A percentile compares a stretch with the other conserved stretches of the same genome.
Evolutionary conservation across 2,329 filamentous ascomycete species (phyloP).

Genomic region (Spiromastix sp.): DNA sequence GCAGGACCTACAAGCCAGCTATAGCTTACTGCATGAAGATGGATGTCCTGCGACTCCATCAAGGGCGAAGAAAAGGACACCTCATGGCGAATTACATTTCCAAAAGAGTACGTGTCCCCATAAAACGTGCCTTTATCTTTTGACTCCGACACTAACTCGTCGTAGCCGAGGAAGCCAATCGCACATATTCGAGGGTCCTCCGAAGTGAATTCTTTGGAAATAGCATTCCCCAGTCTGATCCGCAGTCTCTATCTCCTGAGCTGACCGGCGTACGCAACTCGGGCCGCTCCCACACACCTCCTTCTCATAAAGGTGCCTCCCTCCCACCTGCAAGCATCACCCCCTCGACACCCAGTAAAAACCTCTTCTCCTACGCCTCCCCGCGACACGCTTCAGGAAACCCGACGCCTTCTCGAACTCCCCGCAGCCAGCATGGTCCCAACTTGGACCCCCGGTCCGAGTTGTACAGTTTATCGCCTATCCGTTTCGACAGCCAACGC

Average conservation of each 20-base stretch:
- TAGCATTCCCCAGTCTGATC: slow-evolving; percentile 71
- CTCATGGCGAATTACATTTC: slow-evolving; percentile 85
- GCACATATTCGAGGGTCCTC: slow-evolving; percentile 78
- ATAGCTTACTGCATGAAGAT: slow-evolving; percentile 83
- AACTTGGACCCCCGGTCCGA: slow-evolving; percentile 86
- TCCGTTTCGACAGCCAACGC: slow-evolving; percentile 83
- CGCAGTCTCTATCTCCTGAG: slow-evolving; percentile 53
- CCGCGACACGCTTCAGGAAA: slow-evolving; percentile 66
- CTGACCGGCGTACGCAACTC: slow-evolving; percentile 50
- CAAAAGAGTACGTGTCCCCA: slow-evolving; percentile 63
- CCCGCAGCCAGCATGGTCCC: slow-evolving; percentile 74
- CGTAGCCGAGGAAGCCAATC: slow-evolving; percentile 81
- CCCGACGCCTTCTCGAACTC: slow-evolving; percentile 79
- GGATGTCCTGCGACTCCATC: slow-evolving; percentile 87
- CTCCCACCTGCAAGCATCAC: slow-evolving; percentile 66
- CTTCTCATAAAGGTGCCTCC: slow-evolving; percentile 50
- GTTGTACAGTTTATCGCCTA: slow-evolving; percentile 89
- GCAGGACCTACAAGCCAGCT: slow-evolving; percentile 87
- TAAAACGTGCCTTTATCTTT: not conserved
- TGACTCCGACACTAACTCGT: slow-evolving; percentile 3
- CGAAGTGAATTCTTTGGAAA: slow-evolving; percentile 87
- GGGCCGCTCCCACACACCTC: slow-evolving; percentile 71
- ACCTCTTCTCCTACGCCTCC: slow-evolving; percentile 86
- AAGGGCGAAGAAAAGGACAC: slow-evolving; percentile 70
- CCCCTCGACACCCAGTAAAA: slow-evolving; percentile 93